Base-by-base conservation (phyloP, 1,284 basidiomycete genomes). In the Filobasidium uniguttulatum region DNA sequence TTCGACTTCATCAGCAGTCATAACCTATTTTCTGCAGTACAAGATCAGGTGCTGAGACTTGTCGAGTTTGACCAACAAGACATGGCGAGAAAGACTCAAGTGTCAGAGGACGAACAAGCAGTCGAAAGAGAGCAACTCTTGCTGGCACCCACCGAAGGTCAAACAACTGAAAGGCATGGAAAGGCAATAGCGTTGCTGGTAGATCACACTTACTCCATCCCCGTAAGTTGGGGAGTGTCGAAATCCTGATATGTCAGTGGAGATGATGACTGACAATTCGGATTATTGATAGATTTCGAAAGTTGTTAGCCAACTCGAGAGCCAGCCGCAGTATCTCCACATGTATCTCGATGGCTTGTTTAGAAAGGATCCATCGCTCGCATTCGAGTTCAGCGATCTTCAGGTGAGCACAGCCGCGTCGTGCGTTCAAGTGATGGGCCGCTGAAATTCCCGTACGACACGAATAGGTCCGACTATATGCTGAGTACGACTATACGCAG, bases 1-100 rank as follows among this genome's bases (percentile, higher is more conserved):
- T 96, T 99, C 64, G 84, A 91, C 57, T 81, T 98, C 48, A 96
- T 99, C 56, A 76, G 84, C 37, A 88, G 96, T 50, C 76, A 97
- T 65, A 94, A 94, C 58, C 74, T 99, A 1, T 97, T 96, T 67
- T 88, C 88, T 19, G 88, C 88, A 37, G 85, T 98, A 1, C 84
- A 89, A 62, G 89, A 97, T 62, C 89, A 94, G 66, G 89, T 86
- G 1, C 71, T 94, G 0, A 73, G 88, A 12, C 77, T 99, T 0
- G 83, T 98, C 23, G 85, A 96, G 61, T 97, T 98, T 56, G 93
- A 98, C 59, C 81, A 87, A 56, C 87, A 93, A 63, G 72, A 91
- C 25, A 78, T 79, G 65, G 77, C 79, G 59, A 79, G 78, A 59
- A 70, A 75, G 19, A 73, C 48, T 15, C 46, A 25, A 40, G 8